These are phyloP conservation scores for Candida coquimbonensis DNA, from an alignment of 805 yeast species.

Conservation along the genomic window DNA sequence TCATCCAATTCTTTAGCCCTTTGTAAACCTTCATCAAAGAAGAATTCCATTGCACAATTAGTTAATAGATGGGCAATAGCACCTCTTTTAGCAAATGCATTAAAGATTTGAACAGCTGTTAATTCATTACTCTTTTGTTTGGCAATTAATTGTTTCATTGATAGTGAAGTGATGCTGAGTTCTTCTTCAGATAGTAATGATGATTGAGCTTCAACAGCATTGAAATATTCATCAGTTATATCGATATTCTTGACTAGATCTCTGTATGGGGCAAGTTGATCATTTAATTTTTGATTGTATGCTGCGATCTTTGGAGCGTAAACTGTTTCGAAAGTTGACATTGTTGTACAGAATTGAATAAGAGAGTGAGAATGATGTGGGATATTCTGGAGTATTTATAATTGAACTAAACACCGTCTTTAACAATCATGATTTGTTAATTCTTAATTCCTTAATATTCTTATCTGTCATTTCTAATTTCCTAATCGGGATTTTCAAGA, in stretches of 20 bases:
- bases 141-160: constrained; percentile 14
- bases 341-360: too few relatives aligned
- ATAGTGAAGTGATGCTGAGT: constrained; percentile 14
- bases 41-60: constrained; percentile 30
- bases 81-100: constrained; percentile 52
- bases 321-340: not conserved
- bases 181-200: constrained; percentile 14
- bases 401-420: too few relatives aligned
- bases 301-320: not conserved
- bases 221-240: constrained; percentile 15
- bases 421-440: too few relatives aligned
- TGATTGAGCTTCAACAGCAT: constrained; percentile 16
- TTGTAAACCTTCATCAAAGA: constrained; percentile 51
- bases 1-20: constrained; percentile 53
- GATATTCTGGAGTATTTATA: too few relatives aligned
- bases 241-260: constrained; percentile 12
- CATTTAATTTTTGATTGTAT: constrained; percentile 1
- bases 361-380: too few relatives aligned
- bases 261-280: constrained; percentile 18
- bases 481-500: too few relatives aligned
- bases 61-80: constrained; percentile 49
- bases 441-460: too few relatives aligned
- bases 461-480: too few relatives aligned
- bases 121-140: constrained; percentile 26
- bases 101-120: constrained; percentile 35